phyloP scores from a whole-genome alignment of 306 rosid species.

The Vachellia pachyceras region DNA sequence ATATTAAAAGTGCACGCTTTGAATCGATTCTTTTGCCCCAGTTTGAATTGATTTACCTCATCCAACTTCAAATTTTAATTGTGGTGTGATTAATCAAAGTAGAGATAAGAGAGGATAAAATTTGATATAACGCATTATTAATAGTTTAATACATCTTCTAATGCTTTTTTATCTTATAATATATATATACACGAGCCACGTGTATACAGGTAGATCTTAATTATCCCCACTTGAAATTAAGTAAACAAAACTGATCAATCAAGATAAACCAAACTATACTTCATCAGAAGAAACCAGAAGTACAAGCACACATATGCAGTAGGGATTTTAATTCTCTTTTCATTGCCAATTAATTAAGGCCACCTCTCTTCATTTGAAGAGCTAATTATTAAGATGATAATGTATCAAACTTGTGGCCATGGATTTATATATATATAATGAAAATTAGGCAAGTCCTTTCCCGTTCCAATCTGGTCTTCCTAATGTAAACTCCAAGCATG shows the following conservation, averaged over 20 bases:
- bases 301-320: neutral
- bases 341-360: conserved; percentile 11
- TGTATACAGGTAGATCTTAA: neutral
- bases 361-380: neutral
- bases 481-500: conserved; percentile 93
- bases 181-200: too few relatives aligned
- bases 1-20: too few relatives aligned
- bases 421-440: neutral
- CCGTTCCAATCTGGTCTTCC: conserved; percentile 93
- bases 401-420: neutral
- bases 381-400: neutral
- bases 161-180: too few relatives aligned
- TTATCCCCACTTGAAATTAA: too few relatives aligned
- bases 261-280: neutral
- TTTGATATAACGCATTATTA: too few relatives aligned
- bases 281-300: neutral
- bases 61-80: too few relatives aligned
- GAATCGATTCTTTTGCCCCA: too few relatives aligned
- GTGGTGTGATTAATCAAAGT: too few relatives aligned
- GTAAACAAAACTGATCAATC: conserved; percentile 49
- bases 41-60: too few relatives aligned
- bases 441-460: conserved; percentile 58
- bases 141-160: too few relatives aligned
- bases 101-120: too few relatives aligned
- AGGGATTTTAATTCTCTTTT: conserved; percentile 20